These are phyloP conservation scores for Lolium rigidum DNA, from an alignment of 176 grass and related monocot genomes.

Conservation along the genomic window DNA sequence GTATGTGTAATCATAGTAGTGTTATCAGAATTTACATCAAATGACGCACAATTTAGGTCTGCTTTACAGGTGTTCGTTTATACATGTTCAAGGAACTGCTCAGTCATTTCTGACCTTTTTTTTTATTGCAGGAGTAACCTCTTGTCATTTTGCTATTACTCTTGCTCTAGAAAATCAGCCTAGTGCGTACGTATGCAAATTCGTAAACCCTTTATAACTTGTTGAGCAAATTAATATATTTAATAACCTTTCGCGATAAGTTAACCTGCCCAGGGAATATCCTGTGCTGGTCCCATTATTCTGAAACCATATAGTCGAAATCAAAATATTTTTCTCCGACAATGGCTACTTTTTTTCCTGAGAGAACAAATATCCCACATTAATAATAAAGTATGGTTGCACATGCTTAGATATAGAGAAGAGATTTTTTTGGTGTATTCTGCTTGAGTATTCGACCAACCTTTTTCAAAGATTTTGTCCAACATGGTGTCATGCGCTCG, in stretches of 20 bases:
- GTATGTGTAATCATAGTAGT: not conserved
- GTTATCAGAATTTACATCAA: not conserved
- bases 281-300: not conserved
- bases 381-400: not conserved
- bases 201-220: slow-evolving; percentile 19
- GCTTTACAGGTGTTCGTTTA: not conserved
- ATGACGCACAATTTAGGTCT: not conserved
- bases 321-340: not conserved
- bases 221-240: not conserved
- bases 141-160: not conserved
- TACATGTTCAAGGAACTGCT: not conserved
- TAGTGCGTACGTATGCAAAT: not conserved
- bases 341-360: not conserved
- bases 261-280: not conserved
- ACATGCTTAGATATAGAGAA: not conserved
- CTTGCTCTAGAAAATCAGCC: not conserved
- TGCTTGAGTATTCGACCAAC: not conserved
- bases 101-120: not conserved
- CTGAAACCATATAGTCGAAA: not conserved
- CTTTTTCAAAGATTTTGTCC: not conserved
- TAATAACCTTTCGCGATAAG: not conserved
- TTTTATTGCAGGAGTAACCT: not conserved
- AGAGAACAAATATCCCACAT: not conserved
- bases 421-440: not conserved
- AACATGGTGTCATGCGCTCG: not conserved